Conservation (phyloP, 129 eudicot genomes). For the Artemisia tridentata region DNA sequence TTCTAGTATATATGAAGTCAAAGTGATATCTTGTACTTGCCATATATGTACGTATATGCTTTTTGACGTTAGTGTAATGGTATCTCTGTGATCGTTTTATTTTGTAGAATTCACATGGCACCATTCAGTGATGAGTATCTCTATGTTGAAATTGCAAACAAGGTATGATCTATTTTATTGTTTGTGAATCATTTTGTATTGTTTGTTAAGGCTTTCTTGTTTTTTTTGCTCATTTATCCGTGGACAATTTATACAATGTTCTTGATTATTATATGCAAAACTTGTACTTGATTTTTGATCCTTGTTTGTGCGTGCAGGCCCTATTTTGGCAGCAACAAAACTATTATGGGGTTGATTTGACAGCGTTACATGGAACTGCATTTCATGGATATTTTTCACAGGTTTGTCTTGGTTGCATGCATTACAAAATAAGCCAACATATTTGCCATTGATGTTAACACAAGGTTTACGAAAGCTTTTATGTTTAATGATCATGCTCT, state of each 20-base stretch:
- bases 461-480: no score
- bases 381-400: conserved; percentile 87
- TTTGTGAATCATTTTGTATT: not conserved
- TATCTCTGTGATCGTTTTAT: no score
- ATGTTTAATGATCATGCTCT: no score
- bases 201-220: conserved; percentile 1
- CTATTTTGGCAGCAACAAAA: conserved; percentile 98
- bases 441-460: not conserved
- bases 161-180: conserved; percentile 40
- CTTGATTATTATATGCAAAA: conserved; percentile 3
- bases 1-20: no score
- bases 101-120: no score
- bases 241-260: not conserved
- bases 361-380: conserved; percentile 83
- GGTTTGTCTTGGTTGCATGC: conserved; percentile 33
- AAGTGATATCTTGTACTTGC: no score
- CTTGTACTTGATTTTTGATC: not conserved
- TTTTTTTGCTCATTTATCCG: not conserved
- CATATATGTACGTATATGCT: no score
- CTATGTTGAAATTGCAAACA: conserved; percentile 78
- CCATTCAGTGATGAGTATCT: no score
- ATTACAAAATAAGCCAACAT: no score
- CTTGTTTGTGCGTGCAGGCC: conserved; percentile 50
- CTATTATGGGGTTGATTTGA: conserved; percentile 84
- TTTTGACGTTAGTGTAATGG: no score